These are phyloP conservation scores for Fusarium brachygibbosum DNA, from an alignment of 2,329 filamentous ascomycete genomes.

Conservation along the genomic window DNA sequence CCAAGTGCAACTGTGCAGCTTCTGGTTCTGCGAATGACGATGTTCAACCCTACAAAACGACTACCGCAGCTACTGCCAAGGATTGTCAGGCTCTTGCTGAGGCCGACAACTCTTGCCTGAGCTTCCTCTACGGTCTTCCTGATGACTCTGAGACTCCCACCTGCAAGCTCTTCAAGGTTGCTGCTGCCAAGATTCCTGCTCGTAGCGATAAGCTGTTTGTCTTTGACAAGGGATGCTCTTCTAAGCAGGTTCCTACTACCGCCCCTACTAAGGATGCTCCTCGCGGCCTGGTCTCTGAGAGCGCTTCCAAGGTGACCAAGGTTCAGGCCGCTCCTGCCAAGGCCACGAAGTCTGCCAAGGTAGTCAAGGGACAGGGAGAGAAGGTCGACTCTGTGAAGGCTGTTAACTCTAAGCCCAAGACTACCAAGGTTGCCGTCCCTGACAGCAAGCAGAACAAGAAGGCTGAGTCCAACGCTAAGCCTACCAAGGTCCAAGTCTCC, in stretches of 20 bases:
- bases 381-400: not conserved
- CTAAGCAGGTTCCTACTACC: conserved; percentile 14
- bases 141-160: conserved; percentile 2
- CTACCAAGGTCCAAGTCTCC: not conserved
- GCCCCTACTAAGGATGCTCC: conserved; percentile 2
- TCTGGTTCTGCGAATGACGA: not conserved
- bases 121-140: conserved; percentile 14
- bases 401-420: not conserved
- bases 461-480: not conserved
- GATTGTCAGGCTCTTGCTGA: conserved; percentile 13
- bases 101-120: conserved; percentile 8
- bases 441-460: not conserved
- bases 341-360: not conserved
- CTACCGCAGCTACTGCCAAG: conserved; percentile 15
- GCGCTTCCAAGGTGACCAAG: not conserved
- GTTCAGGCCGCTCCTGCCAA: not conserved
- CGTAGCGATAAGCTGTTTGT: not conserved
- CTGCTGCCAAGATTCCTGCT: conserved; percentile 10
- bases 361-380: not conserved
- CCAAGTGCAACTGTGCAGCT: conserved; percentile 21
- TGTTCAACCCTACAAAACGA: conserved; percentile 6
- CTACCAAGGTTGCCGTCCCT: not conserved
- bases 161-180: conserved; percentile 22
- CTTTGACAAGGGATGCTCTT: conserved; percentile 11
- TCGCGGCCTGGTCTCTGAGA: not conserved